Base-by-base conservation (phyloP, 2,329 filamentous ascomycete genomes). In the Xylariales sp. region DNA sequence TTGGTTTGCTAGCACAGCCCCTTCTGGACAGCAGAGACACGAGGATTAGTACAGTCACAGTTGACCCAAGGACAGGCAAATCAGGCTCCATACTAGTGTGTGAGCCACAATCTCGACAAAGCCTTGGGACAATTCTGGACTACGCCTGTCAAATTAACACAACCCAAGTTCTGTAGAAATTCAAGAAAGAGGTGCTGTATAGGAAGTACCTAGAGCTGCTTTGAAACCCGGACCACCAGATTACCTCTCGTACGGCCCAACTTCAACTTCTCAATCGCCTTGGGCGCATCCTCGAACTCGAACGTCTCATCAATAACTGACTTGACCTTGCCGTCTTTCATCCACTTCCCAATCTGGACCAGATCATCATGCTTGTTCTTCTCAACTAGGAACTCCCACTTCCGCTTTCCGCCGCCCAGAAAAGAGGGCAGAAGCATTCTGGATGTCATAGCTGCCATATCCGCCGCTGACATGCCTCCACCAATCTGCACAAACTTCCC, bases 221-320 rank as follows among this genome's bases (percentile, higher is more conserved):
- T 21, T 12, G 39, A 28, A 14, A 19, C 51, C 43, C 48, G 47
- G 9, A 68, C 47, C 19, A 84, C 65, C 47, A 85, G 60, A 62
- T 85, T 85, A 0, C 81, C 82, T 46, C 61, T 73, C 2, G 73
- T 66, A 24, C 71, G 66, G 0, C 73, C 73, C 0, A 64, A 72
- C 61, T 74, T 80, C 51, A 84, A 53, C 53, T 69, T 78, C 55
- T 73, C 69, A 58, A 76, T 80, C 2, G 78, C 81, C 52, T 73
- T 68, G 1, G 70, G 68, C 2, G 68, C 72, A 42, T 83, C 70
- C 33, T 77, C 74, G 53, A 78, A 76, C 9, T 66, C 61, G 51
- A 73, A 81, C 2, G 64, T 62, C 44, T 71, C 64, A 52, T 82
- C 80, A 31, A 84, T 59, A 0, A 79, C 66, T 1, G 69, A 57